Conservation (phyloP, 805 yeast genomes). For the Saturnispora diversa region DNA sequence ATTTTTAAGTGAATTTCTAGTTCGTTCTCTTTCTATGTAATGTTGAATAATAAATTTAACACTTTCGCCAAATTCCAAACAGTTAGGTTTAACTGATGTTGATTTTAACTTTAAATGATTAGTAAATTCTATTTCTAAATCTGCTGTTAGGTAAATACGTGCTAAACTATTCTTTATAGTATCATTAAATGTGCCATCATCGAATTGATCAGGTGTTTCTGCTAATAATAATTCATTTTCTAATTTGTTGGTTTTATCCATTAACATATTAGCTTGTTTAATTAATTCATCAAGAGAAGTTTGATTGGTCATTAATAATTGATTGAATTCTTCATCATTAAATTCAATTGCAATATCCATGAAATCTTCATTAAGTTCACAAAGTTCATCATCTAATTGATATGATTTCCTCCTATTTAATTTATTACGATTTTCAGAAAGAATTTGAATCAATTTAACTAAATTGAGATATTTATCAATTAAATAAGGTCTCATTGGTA, state of each 20-base stretch:
- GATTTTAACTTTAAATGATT: too few relatives aligned
- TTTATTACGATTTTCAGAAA: conserved; percentile 25
- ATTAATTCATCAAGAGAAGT: conserved; percentile 20
- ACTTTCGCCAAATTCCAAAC: too few relatives aligned
- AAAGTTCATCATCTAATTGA: conserved; percentile 36
- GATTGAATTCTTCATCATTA: conserved; percentile 23
- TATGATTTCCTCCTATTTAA: conserved; percentile 7
- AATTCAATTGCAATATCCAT: conserved; percentile 36
- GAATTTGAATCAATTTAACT: conserved; percentile 41
- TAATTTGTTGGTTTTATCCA: conserved; percentile 17
- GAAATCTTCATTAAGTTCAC: conserved; percentile 53
- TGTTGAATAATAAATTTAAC: too few relatives aligned
- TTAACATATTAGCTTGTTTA: conserved; percentile 22
- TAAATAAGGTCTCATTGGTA: conserved; percentile 61
- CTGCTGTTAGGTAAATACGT: too few relatives aligned
- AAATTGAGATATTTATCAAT: conserved; percentile 59
- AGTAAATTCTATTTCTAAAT: too few relatives aligned
- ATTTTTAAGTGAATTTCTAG: too few relatives aligned
- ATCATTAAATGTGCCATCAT: background rate
- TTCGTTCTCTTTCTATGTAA: too few relatives aligned
- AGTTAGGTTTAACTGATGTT: too few relatives aligned
- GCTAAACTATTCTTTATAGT: too few relatives aligned
- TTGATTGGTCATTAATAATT: conserved; percentile 18
- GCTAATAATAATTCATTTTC: conserved; percentile 17
- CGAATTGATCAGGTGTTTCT: conserved; percentile 21